These are phyloP conservation scores for Malus hybrid DNA, from an alignment of 331 rosid species.

Conservation along the genomic window DNA sequence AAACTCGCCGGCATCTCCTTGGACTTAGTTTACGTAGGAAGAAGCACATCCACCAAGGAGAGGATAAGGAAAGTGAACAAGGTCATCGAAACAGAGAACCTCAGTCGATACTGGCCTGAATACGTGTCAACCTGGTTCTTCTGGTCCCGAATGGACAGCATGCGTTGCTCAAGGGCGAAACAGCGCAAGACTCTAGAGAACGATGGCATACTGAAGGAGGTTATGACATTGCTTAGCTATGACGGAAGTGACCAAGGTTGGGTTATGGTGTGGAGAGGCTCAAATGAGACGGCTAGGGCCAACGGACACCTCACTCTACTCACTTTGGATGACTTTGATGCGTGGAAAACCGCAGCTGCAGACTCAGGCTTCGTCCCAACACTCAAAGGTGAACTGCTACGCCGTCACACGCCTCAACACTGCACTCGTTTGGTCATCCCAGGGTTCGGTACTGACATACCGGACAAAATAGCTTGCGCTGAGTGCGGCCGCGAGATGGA, in stretches of 20 bases:
- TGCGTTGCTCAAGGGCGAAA: conserved; percentile 62
- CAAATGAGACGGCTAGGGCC: conserved; percentile 49
- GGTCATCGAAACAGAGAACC: conserved; percentile 15
- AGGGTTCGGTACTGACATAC: conserved; percentile 50
- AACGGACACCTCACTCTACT: conserved; percentile 45
- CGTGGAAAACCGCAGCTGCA: conserved; percentile 29
- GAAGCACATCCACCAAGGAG: conserved; percentile 56
- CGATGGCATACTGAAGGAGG: conserved; percentile 59
- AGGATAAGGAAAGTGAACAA: conserved; percentile 32
- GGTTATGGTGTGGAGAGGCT: conserved; percentile 55
- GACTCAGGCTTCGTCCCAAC: conserved; percentile 35
- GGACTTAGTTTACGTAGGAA: conserved; percentile 69
- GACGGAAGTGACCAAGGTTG: conserved; percentile 79
- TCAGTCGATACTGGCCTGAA: conserved; percentile 47
- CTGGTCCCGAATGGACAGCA: conserved; percentile 82
- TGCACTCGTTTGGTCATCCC: conserved; percentile 79
- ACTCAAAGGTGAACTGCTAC: conserved; percentile 13
- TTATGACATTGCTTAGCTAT: conserved; percentile 69
- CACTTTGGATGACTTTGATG: conserved; percentile 24
- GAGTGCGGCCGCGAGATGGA: conserved; percentile 87
- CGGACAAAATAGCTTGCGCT: conserved; percentile 60
- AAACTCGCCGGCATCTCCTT: conserved; percentile 15
- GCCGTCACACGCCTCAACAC: conserved; percentile 46
- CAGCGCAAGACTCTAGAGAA: conserved; percentile 36
- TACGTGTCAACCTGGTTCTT: conserved; percentile 67